Conservation (phyloP, 805 yeast species). For the Groenewaldozyma tartarivorans region DNA sequence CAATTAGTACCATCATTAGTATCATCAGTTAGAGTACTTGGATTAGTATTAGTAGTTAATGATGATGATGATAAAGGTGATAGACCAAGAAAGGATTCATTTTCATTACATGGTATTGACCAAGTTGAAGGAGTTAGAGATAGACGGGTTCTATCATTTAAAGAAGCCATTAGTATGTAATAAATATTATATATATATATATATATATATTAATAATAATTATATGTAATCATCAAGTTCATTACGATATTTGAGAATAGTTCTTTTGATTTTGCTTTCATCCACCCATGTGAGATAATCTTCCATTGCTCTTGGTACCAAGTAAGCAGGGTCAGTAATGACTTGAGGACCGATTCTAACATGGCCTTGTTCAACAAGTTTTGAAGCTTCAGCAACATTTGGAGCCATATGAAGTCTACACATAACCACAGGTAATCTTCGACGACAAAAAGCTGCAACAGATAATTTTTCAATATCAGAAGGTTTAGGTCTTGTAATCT, state of each 20-base stretch:
- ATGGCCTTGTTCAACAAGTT: constrained; percentile 92
- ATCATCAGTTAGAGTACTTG: constrained; percentile 66
- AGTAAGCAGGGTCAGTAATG: constrained; percentile 89
- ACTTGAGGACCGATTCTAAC: constrained; percentile 95
- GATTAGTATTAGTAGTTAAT: constrained; percentile 69
- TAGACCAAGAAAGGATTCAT: constrained; percentile 4
- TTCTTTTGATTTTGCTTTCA: constrained; percentile 82
- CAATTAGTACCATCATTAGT: constrained; percentile 66
- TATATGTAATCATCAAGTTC: constrained; percentile 47
- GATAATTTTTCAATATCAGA: constrained; percentile 86
- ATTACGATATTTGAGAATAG: constrained; percentile 79
- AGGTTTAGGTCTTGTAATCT: constrained; percentile 55
- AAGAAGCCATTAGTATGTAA: constrained; percentile 46
- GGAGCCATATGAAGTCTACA: constrained; percentile 91
- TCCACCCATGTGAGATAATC: constrained; percentile 99
- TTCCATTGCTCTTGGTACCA: constrained; percentile 89
- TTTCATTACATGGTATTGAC: constrained; percentile 8
- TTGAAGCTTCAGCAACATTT: constrained; percentile 76
- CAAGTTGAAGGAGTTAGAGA: constrained; percentile 60
- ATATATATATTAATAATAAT: background rate
- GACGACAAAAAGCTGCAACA: constrained; percentile 84
- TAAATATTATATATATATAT: background rate
- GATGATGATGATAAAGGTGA: constrained; percentile 6
- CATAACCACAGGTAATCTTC: constrained; percentile 92
- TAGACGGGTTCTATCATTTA: constrained; percentile 55